Conservation (phyloP, 2,329 filamentous ascomycete species). For the Pseudogymnoascus sp. region DNA sequence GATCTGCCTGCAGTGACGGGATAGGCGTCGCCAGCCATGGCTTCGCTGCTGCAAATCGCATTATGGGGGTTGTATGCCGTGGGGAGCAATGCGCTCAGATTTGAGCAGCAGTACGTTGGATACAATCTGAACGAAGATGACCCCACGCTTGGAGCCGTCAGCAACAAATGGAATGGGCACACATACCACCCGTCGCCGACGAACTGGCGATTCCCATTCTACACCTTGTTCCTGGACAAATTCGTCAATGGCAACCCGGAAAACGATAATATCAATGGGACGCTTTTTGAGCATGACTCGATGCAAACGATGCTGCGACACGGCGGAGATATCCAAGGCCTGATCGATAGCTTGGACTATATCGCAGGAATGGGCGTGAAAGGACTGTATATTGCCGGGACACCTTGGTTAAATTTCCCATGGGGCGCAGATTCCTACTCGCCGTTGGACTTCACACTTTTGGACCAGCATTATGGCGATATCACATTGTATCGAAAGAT, state of each 20-base stretch:
- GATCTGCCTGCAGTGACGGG: not conserved
- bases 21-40: constrained; percentile 6
- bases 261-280: constrained; percentile 56
- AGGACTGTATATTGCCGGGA: constrained; percentile 55
- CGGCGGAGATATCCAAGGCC: constrained; percentile 51
- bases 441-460: constrained; percentile 51
- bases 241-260: constrained; percentile 58
- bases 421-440: constrained; percentile 55
- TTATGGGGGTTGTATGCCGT: constrained; percentile 1
- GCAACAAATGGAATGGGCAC: constrained; percentile 47
- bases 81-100: constrained; percentile 11
- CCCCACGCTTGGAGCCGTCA: not conserved
- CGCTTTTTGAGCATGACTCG: constrained; percentile 52
- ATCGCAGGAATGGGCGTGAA: constrained; percentile 58
- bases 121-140: constrained; percentile 50
- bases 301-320: constrained; percentile 54
- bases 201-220: constrained; percentile 59
- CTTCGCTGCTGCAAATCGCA: constrained; percentile 1
- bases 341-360: constrained; percentile 55
- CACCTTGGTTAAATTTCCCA: constrained; percentile 53
- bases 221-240: constrained; percentile 55
- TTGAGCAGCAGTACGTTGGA: constrained; percentile 26
- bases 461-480: constrained; percentile 54
- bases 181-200: constrained; percentile 45
- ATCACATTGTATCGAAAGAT: constrained; percentile 49